Percentiles rank a stretch among this genome's conserved stretches.
phyloP scores from a whole-genome alignment of 768 basidiomycete species.

The Russula olivacea region DNA sequence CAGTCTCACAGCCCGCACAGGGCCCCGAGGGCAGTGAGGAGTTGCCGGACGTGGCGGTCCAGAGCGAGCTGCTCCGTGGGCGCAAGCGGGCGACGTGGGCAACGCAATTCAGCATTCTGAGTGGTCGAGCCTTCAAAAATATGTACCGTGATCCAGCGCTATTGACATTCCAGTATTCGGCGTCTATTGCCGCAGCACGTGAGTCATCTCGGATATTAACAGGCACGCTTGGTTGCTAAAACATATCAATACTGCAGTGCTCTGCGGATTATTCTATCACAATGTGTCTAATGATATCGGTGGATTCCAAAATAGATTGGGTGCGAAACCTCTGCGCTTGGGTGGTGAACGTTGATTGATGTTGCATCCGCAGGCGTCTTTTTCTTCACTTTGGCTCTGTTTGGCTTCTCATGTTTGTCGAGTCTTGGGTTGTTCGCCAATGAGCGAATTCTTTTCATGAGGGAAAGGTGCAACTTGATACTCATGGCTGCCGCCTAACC shows the following conservation, averaged over 20 bases:
- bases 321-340: constrained; percentile 34
- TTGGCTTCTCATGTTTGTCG: constrained; percentile 94
- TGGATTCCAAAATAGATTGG: constrained; percentile 93
- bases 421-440: constrained; percentile 92
- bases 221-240: constrained; percentile 15
- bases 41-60: constrained; percentile 61
- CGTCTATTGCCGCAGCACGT: constrained; percentile 80
- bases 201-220: constrained; percentile 32
- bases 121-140: constrained; percentile 97
- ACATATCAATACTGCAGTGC: constrained; percentile 40
- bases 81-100: constrained; percentile 77
- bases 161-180: constrained; percentile 83
- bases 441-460: constrained; percentile 94
- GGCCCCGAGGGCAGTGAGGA: constrained; percentile 37
- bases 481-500: neutral
- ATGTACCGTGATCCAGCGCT: constrained; percentile 92
- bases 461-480: constrained; percentile 66
- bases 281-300: constrained; percentile 89
- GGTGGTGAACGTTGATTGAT: neutral
- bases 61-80: constrained; percentile 62
- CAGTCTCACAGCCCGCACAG: constrained; percentile 32
- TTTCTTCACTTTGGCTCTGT: constrained; percentile 95
- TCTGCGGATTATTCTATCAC: constrained; percentile 92
- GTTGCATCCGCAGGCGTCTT: constrained; percentile 58
- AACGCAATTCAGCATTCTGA: constrained; percentile 91